phyloP scores from a whole-genome alignment of 2,329 filamentous ascomycete genomes.

The Venturia asperata region DNA sequence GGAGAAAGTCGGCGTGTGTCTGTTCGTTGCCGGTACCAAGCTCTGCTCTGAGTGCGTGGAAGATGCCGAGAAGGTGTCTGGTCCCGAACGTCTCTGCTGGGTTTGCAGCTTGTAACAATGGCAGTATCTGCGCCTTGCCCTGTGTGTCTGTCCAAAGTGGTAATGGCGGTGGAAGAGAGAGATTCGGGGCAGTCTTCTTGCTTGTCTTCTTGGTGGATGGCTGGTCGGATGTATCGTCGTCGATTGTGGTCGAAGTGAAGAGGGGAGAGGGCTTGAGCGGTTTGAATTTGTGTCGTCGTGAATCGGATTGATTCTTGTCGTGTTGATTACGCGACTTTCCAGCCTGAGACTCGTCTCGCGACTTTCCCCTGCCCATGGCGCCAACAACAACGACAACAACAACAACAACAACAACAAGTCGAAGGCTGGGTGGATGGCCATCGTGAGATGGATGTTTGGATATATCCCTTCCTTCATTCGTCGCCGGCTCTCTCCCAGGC shows the following conservation, averaged over 20 bases:
- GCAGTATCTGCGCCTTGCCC: not conserved
- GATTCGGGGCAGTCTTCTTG: not conserved
- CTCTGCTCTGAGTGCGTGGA: not conserved
- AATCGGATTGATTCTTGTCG: not conserved
- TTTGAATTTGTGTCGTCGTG: not conserved
- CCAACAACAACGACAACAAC: not conserved
- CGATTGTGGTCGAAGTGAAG: not conserved
- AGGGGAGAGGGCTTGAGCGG: not conserved
- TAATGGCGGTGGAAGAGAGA: not conserved
- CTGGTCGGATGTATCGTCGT: not conserved
- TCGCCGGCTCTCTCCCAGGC: not conserved
- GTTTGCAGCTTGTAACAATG: not conserved
- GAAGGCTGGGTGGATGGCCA: not conserved
- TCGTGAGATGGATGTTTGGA: not conserved
- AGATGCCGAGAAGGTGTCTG: not conserved
- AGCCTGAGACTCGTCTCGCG: not conserved
- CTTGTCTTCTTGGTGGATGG: not conserved
- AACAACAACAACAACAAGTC: no score
- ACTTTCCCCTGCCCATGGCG: not conserved
- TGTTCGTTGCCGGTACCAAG: slow-evolving; percentile 1
- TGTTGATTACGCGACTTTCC: not conserved
- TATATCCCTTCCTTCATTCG: not conserved
- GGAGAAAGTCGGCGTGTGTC: not conserved
- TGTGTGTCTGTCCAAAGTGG: not conserved
- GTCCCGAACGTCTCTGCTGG: not conserved